phyloP scores from a whole-genome alignment of 257 asterid species.

The Solanum rostratum region DNA sequence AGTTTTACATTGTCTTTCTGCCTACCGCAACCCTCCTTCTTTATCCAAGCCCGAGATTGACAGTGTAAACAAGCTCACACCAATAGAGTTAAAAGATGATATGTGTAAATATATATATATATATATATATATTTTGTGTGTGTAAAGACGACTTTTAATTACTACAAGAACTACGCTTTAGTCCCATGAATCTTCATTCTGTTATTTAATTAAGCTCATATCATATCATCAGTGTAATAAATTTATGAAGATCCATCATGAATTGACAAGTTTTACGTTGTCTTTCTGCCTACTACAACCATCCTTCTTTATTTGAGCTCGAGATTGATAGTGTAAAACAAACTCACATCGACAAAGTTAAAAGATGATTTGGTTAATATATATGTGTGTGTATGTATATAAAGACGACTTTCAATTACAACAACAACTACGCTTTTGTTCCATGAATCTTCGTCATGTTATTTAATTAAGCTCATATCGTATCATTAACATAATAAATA shows the following conservation, averaged over 20 bases:
- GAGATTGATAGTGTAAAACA: background rate
- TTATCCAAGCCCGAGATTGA: background rate
- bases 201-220: background rate
- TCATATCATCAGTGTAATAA: background rate
- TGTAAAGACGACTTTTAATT: background rate
- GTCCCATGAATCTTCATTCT: background rate
- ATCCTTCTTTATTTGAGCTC: background rate
- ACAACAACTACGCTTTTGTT: no score
- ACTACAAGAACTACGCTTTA: background rate
- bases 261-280: background rate
- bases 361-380: background rate
- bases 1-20: background rate
- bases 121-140: no score
- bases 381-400: no score
- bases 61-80: background rate
- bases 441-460: background rate
- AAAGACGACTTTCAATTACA: background rate
- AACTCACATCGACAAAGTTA: fast-evolving
- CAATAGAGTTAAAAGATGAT: no score
- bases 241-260: background rate
- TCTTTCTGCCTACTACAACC: background rate
- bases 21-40: background rate
- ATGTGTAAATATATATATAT: background rate
- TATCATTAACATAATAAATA: background rate
- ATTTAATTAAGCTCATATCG: background rate